phyloP scores from a whole-genome alignment of 306 rosid genomes.

The Abrus precatorius region DNA sequence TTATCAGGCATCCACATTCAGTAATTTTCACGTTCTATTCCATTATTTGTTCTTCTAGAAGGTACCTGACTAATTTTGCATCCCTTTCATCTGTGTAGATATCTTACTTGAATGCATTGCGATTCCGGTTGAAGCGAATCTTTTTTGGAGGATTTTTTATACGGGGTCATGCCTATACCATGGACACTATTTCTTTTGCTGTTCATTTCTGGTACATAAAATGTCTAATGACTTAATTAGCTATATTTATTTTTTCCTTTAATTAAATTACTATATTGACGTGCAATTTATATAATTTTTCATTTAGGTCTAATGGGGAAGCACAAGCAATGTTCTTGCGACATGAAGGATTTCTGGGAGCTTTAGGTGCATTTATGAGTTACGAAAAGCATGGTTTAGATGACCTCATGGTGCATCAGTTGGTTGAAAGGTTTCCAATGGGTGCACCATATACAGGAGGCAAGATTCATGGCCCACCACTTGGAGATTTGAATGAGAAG shows the following conservation, averaged over 20 bases:
- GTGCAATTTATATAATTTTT: slow-evolving; percentile 44
- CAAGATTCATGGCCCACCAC: slow-evolving; percentile 95
- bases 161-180: slow-evolving; percentile 99
- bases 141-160: slow-evolving; percentile 99
- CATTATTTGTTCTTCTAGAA: slow-evolving; percentile 29
- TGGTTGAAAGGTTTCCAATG: slow-evolving; percentile 98
- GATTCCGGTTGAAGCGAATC: slow-evolving; percentile 87
- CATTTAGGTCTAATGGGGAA: slow-evolving; percentile 88
- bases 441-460: slow-evolving; percentile 98
- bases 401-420: slow-evolving; percentile 96
- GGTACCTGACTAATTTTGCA: slow-evolving; percentile 27
- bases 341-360: slow-evolving; percentile 98
- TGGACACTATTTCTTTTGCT: slow-evolving; percentile 98
- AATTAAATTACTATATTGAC: slow-evolving; percentile 33
- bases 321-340: slow-evolving; percentile 98
- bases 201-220: slow-evolving; percentile 83
- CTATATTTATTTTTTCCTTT: neutral
- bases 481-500: slow-evolving; percentile 97
- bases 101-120: slow-evolving; percentile 89
- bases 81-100: slow-evolving; percentile 64
- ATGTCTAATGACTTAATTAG: slow-evolving; percentile 4
- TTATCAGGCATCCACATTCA: slow-evolving; percentile 30
- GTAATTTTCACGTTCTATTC: slow-evolving; percentile 26
- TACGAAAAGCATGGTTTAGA: slow-evolving; percentile 98
- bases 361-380: slow-evolving; percentile 97